Base-by-base conservation (phyloP, 768 basidiomycete species). In the Daedaleopsis nitida region DNA sequence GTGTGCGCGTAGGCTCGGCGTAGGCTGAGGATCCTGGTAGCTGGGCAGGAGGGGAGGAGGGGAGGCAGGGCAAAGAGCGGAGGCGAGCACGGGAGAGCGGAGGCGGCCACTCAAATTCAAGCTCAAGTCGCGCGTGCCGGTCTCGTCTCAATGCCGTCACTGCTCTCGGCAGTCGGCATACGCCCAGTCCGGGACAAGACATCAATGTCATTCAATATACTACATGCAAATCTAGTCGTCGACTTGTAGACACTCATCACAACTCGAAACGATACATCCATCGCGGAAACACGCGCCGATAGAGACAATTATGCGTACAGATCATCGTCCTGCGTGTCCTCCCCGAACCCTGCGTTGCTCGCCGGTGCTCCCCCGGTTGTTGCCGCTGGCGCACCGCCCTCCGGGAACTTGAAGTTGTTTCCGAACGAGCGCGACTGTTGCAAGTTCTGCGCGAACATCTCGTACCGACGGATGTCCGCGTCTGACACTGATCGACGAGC, bases 361-460 rank as follows among this genome's bases (percentile, higher is more conserved):
- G 77, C 74, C 9, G 81, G 76, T 12, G 78, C 77, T 21, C 69
- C 70, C 50, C 71, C 66, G 16, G 16, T 32, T 21, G 54, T 54
- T 19, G 61, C 42, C 71, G 59, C 52, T 0, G 58, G 54, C 43
- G 58, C 58, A 42, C 76, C 68, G 58, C 71, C 77, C 68, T 96
- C 96, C 34, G 97, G 97, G 94, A 99, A 99, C 82, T 93, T 96
- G 88, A 99, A 99, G 75, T 86, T 90, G 78, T 89, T 90, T 51
- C 96, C 96, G 72, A 97, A 95, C 48, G 89, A 89, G 72, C 94
- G 88, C 62, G 91, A 92, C 75, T 94, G 94, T 77, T 93, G 92
- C 62, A 94, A 78, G 75, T 93, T 94, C 89, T 92, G 67, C 38
- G 96, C 79, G 75, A 98, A 98, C 89, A 97, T 95, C 84, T 98